Evolutionary conservation across 2,329 filamentous ascomycete species (phyloP).

Genomic region (Aureobasidium sp.): DNA sequence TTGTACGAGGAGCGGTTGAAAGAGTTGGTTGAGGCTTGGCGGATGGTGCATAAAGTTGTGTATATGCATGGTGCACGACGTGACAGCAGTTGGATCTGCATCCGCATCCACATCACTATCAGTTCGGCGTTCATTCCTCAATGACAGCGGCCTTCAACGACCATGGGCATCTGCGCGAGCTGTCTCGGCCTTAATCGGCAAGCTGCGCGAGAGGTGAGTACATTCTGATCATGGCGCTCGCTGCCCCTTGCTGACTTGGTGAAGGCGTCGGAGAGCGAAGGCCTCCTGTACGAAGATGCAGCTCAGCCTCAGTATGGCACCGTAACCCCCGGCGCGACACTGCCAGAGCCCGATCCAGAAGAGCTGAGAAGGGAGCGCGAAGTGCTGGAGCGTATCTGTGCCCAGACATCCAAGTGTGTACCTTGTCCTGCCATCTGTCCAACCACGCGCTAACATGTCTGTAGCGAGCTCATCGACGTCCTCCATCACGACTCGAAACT

Average conservation of each 20-base stretch:
- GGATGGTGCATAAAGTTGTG: not conserved
- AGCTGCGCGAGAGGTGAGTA: conserved; percentile 39
- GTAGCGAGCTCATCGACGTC: conserved; percentile 45
- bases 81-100: too few relatives aligned
- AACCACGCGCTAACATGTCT: conserved; percentile 8
- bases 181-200: conserved; percentile 40
- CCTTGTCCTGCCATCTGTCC: conserved; percentile 14
- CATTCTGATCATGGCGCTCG: not conserved
- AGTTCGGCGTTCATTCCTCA: conserved; percentile 4
- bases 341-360: conserved; percentile 40
- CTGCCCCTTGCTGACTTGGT: conserved; percentile 20
- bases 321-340: conserved; percentile 29
- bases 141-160: conserved; percentile 1
- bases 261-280: conserved; percentile 40
- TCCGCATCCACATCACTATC: not conserved
- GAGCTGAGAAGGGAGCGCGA: conserved; percentile 43
- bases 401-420: conserved; percentile 41
- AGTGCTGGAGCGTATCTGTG: conserved; percentile 42
- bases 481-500: conserved; percentile 36
- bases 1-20: not conserved
- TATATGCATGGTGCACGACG: not conserved
- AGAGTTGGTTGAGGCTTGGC: conserved; percentile 10
- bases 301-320: conserved; percentile 41
- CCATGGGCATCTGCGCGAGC: conserved; percentile 44
- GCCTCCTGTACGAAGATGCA: conserved; percentile 37